Percentiles rank a stretch among this genome's conserved stretches.
Conservation (phyloP, 306 rosid species). For the Casuarina glauca region DNA sequence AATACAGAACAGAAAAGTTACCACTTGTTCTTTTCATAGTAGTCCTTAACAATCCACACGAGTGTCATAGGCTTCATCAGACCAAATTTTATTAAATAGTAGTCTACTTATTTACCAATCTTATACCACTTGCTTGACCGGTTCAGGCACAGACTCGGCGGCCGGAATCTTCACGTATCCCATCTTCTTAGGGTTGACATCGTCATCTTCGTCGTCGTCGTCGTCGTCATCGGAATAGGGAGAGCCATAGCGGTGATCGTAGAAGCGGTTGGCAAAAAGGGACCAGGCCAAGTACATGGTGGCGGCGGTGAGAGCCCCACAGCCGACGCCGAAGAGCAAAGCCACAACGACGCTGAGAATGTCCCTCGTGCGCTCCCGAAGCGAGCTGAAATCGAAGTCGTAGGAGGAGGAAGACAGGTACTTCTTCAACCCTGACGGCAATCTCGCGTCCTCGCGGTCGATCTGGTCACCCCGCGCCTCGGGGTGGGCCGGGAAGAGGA, state of each 20-base stretch:
- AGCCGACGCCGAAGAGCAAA: slow-evolving; percentile 83
- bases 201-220: slow-evolving; percentile 35
- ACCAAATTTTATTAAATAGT: slow-evolving; percentile 6
- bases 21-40: background rate
- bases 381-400: slow-evolving; percentile 63
- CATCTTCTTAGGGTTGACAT: slow-evolving; percentile 54
- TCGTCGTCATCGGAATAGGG: slow-evolving; percentile 27
- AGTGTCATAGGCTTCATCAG: slow-evolving; percentile 14
- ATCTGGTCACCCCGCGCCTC: background rate
- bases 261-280: slow-evolving; percentile 47
- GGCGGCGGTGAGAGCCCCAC: slow-evolving; percentile 88
- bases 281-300: slow-evolving; percentile 85
- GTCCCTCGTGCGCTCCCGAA: slow-evolving; percentile 89
- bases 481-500: slow-evolving; percentile 11
- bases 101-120: background rate
- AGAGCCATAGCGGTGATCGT: slow-evolving; percentile 21
- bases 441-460: no score
- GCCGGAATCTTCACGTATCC: slow-evolving; percentile 71
- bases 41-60: background rate
- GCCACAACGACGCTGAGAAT: slow-evolving; percentile 88
- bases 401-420: slow-evolving; percentile 37
- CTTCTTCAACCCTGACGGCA: background rate
- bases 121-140: slow-evolving; percentile 42
- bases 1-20: slow-evolving; percentile 22
- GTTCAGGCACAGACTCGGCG: slow-evolving; percentile 28